A percentile compares a stretch with the other conserved stretches of the same genome.
Evolutionary conservation across 2,329 filamentous ascomycete species (phyloP).

Genomic region (Fusarium sp.): DNA sequence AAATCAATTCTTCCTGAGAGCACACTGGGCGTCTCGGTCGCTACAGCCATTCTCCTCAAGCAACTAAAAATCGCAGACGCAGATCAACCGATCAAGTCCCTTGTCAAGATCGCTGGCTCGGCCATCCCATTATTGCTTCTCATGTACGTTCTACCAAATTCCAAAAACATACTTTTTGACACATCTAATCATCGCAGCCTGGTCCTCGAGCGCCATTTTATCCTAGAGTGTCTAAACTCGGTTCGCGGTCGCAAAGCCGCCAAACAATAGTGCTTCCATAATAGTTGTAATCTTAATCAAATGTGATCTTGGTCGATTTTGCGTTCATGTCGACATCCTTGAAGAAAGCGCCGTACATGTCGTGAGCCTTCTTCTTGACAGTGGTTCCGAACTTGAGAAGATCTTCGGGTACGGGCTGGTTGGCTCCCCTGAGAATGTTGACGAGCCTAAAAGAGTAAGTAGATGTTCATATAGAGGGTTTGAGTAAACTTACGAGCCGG

Average conservation of each 20-base stretch:
- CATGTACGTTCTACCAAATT: conserved; percentile 67
- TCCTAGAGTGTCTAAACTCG: conserved; percentile 64
- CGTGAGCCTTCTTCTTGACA: conserved; percentile 98
- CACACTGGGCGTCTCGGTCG: conserved; percentile 47
- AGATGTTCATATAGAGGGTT: neutral
- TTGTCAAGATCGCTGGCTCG: conserved; percentile 64
- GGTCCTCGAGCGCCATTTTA: conserved; percentile 67
- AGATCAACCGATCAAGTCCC: conserved; percentile 49
- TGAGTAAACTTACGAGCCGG: conserved; percentile 78
- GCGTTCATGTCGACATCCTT: conserved; percentile 89
- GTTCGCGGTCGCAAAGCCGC: conserved; percentile 54
- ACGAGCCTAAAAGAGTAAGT: conserved; percentile 72
- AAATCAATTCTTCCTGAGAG: conserved; percentile 48
- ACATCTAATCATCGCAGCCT: conserved; percentile 58
- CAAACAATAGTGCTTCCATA: conserved; percentile 45
- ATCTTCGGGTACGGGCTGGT: conserved; percentile 89
- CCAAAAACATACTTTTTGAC: conserved; percentile 31
- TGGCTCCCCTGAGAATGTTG: conserved; percentile 94
- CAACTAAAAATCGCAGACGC: conserved; percentile 46
- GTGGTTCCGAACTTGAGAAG: conserved; percentile 96
- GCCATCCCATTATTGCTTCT: conserved; percentile 66
- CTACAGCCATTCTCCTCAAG: conserved; percentile 47
- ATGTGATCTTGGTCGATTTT: conserved; percentile 91
- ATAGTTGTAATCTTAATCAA: conserved; percentile 67
- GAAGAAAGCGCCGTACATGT: conserved; percentile 94